These are phyloP conservation scores for Trichophaea hybrida DNA, from an alignment of 2,329 filamentous ascomycete genomes.

Conservation along the genomic window DNA sequence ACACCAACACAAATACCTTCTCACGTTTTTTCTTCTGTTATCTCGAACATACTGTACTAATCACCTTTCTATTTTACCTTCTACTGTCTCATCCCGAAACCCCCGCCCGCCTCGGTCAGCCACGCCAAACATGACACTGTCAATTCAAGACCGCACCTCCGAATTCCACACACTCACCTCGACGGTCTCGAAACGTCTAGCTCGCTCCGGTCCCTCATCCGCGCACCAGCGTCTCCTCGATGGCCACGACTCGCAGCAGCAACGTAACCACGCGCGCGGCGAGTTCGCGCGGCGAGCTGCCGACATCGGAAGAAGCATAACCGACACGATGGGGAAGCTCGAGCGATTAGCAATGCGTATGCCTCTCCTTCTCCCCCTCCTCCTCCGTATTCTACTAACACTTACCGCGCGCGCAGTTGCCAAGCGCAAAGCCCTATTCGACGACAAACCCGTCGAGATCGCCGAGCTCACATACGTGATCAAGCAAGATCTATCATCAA, in stretches of 20 bases:
- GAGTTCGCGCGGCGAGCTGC: conserved; percentile 88
- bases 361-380: conserved; percentile 29
- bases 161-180: conserved; percentile 74
- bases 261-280: conserved; percentile 48
- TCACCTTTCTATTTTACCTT: too few relatives aligned
- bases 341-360: conserved; percentile 76
- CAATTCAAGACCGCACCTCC: conserved; percentile 89
- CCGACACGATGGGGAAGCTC: conserved; percentile 83
- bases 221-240: conserved; percentile 70
- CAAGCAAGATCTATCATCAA: conserved; percentile 79
- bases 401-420: conserved; percentile 44
- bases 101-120: too few relatives aligned
- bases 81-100: too few relatives aligned
- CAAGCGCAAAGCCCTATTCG: conserved; percentile 92
- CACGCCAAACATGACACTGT: conserved; percentile 35
- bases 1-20: too few relatives aligned
- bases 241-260: conserved; percentile 46
- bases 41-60: too few relatives aligned
- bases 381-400: not conserved
- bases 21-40: too few relatives aligned
- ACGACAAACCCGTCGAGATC: conserved; percentile 91
- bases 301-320: conserved; percentile 82
- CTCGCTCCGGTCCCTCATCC: conserved; percentile 59
- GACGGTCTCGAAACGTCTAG: conserved; percentile 58
- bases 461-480: conserved; percentile 95